Evolutionary conservation across 306 rosid species (phyloP), one percentile per base, ranked within the genome.

Genomic region (Vicia sativa): DNA sequence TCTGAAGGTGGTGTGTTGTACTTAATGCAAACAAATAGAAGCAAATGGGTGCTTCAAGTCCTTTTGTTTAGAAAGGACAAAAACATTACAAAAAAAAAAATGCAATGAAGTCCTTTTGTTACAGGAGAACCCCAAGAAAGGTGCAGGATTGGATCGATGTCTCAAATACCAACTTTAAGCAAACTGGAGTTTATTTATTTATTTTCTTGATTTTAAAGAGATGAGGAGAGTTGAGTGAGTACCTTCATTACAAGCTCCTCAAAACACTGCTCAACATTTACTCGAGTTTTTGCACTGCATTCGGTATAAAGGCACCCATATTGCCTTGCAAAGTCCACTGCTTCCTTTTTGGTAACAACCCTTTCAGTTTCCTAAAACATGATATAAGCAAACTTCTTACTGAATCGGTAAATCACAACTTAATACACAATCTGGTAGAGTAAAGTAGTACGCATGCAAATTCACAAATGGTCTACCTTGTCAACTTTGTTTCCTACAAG

Each of bases 211-310:
- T 34, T 59, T 59, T 59, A 28, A 59, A 7, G 64, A 34, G n/a
- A 37, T 15, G 39, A 12, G 66, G 14, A 14, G 72, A 54, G 72
- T 79, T 48, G 31, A 45, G 50, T 42, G 48, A n/a, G 28, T 82
- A 89, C 96, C 96, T 89, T 89, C 60, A 82, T 39, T 18, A 85
- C 96, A 68, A 87, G 92, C 77, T 89, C 92, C 60, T 89, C 92
- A 66, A 86, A 89, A 84, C 96, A 84, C 62, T 79, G 88, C 67
- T 74, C 89, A 14, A 87, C 96, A 77, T 89, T 87, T 31, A 69
- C 83, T 75, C 96, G 71, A 60, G 96, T 83, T 83, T 89, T 89
- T 6, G 96, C 96, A 71, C 96, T 89, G 65, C 96, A 87, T 62
- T 89, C 96, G 3, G 81, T 82, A 39, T 48, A 89, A 44, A 89